These are phyloP conservation scores for Teratosphaeria pseudoeucalypti DNA, from an alignment of 2,329 filamentous ascomycete species.

Conservation along the genomic window DNA sequence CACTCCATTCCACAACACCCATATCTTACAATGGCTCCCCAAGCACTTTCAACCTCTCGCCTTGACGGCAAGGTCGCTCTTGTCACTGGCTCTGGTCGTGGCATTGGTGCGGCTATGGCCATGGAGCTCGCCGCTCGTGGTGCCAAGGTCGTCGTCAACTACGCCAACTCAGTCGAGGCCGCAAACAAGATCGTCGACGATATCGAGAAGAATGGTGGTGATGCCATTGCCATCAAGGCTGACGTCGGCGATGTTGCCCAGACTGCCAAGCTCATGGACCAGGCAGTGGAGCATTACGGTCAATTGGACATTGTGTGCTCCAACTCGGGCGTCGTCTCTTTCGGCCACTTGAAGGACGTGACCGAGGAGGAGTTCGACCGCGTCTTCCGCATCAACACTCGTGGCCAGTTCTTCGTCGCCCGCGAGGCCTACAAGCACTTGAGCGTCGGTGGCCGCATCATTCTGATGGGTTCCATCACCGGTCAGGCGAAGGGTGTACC, in stretches of 20 bases:
- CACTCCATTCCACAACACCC: constrained; percentile 1
- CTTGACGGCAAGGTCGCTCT: constrained; percentile 45
- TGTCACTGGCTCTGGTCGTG: constrained; percentile 48
- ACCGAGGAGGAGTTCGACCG: constrained; percentile 47
- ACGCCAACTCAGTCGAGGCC: constrained; percentile 53
- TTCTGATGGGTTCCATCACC: constrained; percentile 47
- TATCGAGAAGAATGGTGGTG: constrained; percentile 54
- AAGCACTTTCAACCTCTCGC: constrained; percentile 37
- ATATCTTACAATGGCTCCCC: constrained; percentile 19
- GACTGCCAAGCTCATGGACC: constrained; percentile 52
- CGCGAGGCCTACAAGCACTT: constrained; percentile 46
- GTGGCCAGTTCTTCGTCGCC: constrained; percentile 54
- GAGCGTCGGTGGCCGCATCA: constrained; percentile 42
- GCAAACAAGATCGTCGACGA: constrained; percentile 55
- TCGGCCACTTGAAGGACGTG: constrained; percentile 44
- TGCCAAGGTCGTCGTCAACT: constrained; percentile 57
- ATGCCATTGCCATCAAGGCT: constrained; percentile 55
- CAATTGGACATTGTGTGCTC: constrained; percentile 60
- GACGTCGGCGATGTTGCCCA: constrained; percentile 56
- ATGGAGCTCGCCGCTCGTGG: constrained; percentile 55
- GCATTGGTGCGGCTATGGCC: constrained; percentile 57
- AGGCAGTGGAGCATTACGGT: constrained; percentile 54
- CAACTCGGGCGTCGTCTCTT: constrained; percentile 51
- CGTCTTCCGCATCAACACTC: constrained; percentile 52
- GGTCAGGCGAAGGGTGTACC: constrained; percentile 47